Evolutionary conservation across 179 eudicot species (phyloP).

Genomic region (Beta lomatogona): DNA sequence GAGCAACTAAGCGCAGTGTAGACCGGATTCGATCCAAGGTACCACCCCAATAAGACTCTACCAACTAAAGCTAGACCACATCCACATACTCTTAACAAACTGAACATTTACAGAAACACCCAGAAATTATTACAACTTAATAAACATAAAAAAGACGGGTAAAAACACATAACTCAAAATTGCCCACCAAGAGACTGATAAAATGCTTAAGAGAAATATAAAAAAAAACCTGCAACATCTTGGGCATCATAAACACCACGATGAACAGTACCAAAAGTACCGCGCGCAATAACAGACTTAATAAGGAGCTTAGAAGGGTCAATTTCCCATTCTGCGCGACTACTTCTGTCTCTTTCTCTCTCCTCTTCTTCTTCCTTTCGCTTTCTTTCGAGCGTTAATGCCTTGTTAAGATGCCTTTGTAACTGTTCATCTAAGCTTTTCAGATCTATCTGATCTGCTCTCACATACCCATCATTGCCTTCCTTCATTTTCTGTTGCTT

Average conservation of each 20-base stretch:
- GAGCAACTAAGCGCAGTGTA: too few species aligned
- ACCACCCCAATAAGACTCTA: too few species aligned
- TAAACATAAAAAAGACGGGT: neutral
- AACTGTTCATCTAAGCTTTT: constrained; percentile 42
- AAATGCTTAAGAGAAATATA: constrained; percentile 3
- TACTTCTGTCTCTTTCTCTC: constrained; percentile 18
- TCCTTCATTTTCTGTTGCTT: constrained; percentile 21
- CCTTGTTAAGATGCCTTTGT: constrained; percentile 32
- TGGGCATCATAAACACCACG: constrained; percentile 40
- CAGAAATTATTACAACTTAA: neutral
- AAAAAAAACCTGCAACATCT: constrained; percentile 37
- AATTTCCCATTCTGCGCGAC: constrained; percentile 41
- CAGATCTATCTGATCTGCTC: constrained; percentile 44
- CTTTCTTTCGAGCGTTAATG: constrained; percentile 30
- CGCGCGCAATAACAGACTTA: constrained; percentile 44
- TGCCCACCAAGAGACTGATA: neutral
- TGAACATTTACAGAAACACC: neutral
- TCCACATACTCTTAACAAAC: too few species aligned
- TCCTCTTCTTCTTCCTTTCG: constrained; percentile 31
- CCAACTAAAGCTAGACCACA: too few species aligned
- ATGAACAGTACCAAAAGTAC: constrained; percentile 44
- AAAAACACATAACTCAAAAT: too few species aligned
- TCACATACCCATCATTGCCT: constrained; percentile 38
- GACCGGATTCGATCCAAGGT: too few species aligned
- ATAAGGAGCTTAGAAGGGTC: constrained; percentile 41